Percentiles rank a stretch among this genome's conserved stretches.
phyloP scores from a whole-genome alignment of 2,329 filamentous ascomycete species.

The Geosmithia morbida region DNA sequence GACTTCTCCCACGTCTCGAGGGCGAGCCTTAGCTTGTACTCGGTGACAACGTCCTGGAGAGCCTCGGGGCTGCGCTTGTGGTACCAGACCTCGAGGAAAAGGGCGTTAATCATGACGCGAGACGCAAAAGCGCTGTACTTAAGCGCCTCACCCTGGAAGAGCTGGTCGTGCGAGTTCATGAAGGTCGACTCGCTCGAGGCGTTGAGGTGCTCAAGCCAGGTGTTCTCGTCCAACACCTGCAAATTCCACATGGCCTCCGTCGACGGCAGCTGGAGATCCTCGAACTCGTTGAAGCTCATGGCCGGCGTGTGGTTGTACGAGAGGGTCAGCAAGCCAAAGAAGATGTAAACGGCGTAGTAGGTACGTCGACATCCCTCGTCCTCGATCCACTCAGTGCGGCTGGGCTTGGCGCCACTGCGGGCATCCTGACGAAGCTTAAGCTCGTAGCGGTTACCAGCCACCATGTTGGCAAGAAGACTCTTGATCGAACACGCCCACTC shows the following conservation, averaged over 20 bases:
- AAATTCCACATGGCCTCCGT: conserved; percentile 93
- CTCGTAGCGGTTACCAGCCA: conserved; percentile 92
- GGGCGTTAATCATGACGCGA: conserved; percentile 94
- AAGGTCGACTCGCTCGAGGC: conserved; percentile 68
- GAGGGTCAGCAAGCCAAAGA: conserved; percentile 87
- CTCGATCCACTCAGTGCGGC: conserved; percentile 83
- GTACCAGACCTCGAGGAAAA: conserved; percentile 98
- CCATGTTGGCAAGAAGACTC: conserved; percentile 96
- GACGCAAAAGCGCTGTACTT: conserved; percentile 95
- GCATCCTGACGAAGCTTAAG: conserved; percentile 85
- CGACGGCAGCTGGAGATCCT: conserved; percentile 80
- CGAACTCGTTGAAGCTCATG: conserved; percentile 97
- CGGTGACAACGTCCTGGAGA: conserved; percentile 89
- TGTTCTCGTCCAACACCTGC: conserved; percentile 58
- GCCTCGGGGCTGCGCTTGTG: conserved; percentile 98
- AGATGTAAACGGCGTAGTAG: conserved; percentile 98
- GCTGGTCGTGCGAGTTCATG: conserved; percentile 82
- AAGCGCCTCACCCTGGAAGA: conserved; percentile 84
- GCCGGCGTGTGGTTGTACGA: conserved; percentile 97
- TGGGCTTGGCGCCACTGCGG: conserved; percentile 61
- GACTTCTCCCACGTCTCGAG: conserved; percentile 99
- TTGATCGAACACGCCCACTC: conserved; percentile 99
- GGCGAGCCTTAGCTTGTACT: conserved; percentile 92
- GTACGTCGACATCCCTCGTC: conserved; percentile 94
- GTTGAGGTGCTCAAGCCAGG: conserved; percentile 71